Conservation (phyloP, 2,329 filamentous ascomycete species). For the Myriosclerotinia curreyana region DNA sequence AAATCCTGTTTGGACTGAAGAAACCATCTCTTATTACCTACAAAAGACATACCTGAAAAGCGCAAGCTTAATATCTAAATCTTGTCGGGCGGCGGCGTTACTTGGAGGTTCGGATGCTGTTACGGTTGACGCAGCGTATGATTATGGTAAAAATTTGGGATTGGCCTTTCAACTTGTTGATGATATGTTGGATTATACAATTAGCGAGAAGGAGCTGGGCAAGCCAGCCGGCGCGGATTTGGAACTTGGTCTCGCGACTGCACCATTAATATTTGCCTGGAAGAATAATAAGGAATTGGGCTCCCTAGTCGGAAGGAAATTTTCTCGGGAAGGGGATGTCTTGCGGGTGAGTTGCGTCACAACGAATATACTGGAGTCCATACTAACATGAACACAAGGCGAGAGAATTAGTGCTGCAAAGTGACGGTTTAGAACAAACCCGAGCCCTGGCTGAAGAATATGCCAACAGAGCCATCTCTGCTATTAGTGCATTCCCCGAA, state of each 20-base stretch:
- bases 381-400: conserved; percentile 60
- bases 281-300: conserved; percentile 82
- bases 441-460: conserved; percentile 88
- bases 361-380: not conserved
- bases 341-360: conserved; percentile 60
- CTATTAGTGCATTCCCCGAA: conserved; percentile 83
- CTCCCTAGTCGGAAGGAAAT: conserved; percentile 86
- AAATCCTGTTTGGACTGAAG: conserved; percentile 80
- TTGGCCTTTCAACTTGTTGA: conserved; percentile 97
- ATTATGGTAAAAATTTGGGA: conserved; percentile 89
- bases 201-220: conserved; percentile 77
- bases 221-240: conserved; percentile 95
- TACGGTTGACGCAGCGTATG: conserved; percentile 87
- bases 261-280: conserved; percentile 94
- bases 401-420: conserved; percentile 76
- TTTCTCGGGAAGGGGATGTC: conserved; percentile 79
- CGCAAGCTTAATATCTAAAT: conserved; percentile 93
- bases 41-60: conserved; percentile 99
- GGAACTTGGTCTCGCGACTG: conserved; percentile 89
- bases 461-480: conserved; percentile 78
- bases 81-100: conserved; percentile 83
- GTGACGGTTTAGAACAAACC: conserved; percentile 88
- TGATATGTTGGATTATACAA: conserved; percentile 96
- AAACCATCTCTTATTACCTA: conserved; percentile 87
- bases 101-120: conserved; percentile 72